Base-by-base conservation (phyloP, 2,329 filamentous ascomycete genomes). In the Aspergillus fumigatiaffinis region DNA sequence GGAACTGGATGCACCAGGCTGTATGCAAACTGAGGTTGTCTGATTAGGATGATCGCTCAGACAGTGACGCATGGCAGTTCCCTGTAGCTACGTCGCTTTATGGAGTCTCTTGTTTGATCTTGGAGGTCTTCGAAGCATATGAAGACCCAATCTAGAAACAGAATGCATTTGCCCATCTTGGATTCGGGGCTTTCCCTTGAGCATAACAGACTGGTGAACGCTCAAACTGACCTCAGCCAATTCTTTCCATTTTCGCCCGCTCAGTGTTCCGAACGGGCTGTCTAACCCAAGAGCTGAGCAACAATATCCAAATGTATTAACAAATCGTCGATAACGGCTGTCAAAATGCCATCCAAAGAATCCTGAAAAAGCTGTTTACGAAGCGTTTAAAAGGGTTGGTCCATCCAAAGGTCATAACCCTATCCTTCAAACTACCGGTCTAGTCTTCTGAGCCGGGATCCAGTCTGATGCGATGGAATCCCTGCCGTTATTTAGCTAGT, bases 401-500 rank as follows among this genome's bases (percentile, higher is more conserved):
- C 14, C 59, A 21, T 7, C 51, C 42, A 53, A 38, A 48, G 5
- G 42, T n/a, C 14, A 53, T 17, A n/a, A 46, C 51, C 17, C 17
- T 17, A 10, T 48, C 48, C 10, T 53, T 48, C 25, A 47, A 53
- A 4, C 8, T 53, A 4, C 51, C 38, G 2, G 52, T 53, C 52
- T 38, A 17, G 10, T 49, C 42, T 17, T 47, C 41, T 12, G 8
- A 21, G 12, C 20, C 20, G 1, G 28, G 28, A 3, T 48, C 42
- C 17, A 35, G 32, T 3, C 32, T 3, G 32, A 14, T 35, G 32
- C 5, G 14, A 6, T 35, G 14, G 14, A 38, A 53, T 14, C 42
- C 42, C 23, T 48, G 26, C 9, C 42, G 21, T n/a, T 8, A 55
- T 72, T 60, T 9, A 72, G 14, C 25, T 54, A 64, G 3, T 56